Evolutionary conservation across 2,329 filamentous ascomycete genomes (phyloP).

Genomic region (Fusarium anthophilum): DNA sequence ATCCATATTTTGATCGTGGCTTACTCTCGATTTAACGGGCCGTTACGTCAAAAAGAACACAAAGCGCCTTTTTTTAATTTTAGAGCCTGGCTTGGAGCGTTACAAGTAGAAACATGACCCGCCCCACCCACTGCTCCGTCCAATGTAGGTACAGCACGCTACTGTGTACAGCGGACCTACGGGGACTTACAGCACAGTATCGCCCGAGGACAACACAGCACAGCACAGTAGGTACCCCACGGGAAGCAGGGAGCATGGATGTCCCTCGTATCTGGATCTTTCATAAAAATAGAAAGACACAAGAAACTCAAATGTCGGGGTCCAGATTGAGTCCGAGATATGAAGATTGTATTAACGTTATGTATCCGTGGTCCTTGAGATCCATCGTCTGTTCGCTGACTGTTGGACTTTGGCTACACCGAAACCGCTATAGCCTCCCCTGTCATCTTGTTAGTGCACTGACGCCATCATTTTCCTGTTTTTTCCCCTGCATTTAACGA

Average conservation of each 20-base stretch:
- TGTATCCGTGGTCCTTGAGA: neutral
- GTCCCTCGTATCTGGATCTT: neutral
- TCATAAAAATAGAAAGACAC: neutral
- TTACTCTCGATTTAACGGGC: neutral
- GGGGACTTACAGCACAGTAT: constrained; percentile 9
- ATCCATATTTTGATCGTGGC: neutral
- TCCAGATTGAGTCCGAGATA: neutral
- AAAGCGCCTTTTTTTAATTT: neutral
- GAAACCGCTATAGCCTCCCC: constrained; percentile 13
- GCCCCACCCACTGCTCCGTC: neutral
- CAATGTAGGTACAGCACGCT: constrained; percentile 13
- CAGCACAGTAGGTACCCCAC: neutral
- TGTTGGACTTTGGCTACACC: neutral
- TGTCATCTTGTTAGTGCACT: constrained; percentile 9
- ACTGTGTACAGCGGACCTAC: neutral
- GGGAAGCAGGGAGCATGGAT: neutral
- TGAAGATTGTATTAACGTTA: constrained; percentile 2
- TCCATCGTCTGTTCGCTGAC: neutral
- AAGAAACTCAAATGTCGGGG: neutral
- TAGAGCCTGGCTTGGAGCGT: neutral
- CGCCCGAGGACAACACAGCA: neutral
- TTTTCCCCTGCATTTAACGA: constrained; percentile 13
- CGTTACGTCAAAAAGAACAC: constrained; percentile 6
- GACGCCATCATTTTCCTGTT: constrained; percentile 28
- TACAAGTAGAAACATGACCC: constrained; percentile 12